Evolutionary conservation across 2,329 filamentous ascomycete genomes (phyloP).

Genomic region (Metarhizium humberi): DNA sequence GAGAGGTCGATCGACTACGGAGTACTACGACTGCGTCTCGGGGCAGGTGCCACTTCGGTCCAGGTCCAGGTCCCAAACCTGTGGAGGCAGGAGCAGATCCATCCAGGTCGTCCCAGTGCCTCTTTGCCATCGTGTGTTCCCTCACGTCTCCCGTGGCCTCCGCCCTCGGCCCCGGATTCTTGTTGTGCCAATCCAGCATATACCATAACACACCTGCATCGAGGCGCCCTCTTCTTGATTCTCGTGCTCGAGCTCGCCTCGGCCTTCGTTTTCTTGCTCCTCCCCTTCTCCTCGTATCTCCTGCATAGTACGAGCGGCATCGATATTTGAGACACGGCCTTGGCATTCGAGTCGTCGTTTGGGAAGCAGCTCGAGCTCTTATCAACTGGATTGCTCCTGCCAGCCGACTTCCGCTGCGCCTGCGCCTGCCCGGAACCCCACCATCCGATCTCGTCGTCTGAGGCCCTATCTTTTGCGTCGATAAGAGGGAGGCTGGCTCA

Average conservation of each 20-base stretch:
- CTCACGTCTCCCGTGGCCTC: background rate
- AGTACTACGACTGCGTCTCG: no score
- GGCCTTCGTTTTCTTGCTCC: background rate
- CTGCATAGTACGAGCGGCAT: background rate
- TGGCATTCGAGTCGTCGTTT: no score
- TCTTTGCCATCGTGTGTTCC: background rate
- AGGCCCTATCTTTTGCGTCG: background rate
- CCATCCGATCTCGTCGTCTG: background rate
- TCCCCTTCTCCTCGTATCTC: background rate
- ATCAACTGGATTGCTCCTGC: no score
- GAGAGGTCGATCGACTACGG: no score
- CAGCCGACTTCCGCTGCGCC: no score
- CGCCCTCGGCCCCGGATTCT: background rate
- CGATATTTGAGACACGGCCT: no score
- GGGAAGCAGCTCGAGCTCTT: no score
- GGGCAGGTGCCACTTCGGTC: background rate
- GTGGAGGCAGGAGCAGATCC: background rate
- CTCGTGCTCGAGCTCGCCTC: background rate
- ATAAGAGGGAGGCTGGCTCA: background rate
- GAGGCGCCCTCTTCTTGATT: background rate
- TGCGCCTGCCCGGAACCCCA: background rate
- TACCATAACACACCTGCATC: background rate
- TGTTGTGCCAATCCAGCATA: background rate
- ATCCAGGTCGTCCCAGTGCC: background rate
- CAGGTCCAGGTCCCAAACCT: background rate